Conservation (phyloP, 1,284 basidiomycete genomes). For the Ustilago shanxiensis region DNA sequence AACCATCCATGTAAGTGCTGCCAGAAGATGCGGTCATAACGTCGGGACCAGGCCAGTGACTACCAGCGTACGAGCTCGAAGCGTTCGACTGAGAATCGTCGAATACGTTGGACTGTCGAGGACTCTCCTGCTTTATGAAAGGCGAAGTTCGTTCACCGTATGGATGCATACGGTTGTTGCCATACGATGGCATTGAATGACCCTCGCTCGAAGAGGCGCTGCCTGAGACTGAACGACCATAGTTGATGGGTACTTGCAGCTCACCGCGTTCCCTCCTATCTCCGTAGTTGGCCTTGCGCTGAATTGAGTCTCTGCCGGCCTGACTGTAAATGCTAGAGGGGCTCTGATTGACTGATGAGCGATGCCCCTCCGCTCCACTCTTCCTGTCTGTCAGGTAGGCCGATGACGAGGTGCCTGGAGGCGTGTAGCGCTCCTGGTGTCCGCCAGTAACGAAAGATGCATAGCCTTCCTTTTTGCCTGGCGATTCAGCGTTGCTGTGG, state of each 20-base stretch:
- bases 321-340: conserved; percentile 16
- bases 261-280: conserved; percentile 25
- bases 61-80: conserved; percentile 3
- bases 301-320: conserved; percentile 15
- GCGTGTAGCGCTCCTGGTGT: conserved; percentile 15
- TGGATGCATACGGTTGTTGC: conserved; percentile 29
- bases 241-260: background rate
- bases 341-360: background rate
- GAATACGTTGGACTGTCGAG: conserved; percentile 12
- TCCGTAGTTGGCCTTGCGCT: conserved; percentile 10
- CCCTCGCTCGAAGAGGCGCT: conserved; percentile 11
- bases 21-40: conserved; percentile 5
- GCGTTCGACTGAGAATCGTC: conserved; percentile 1
- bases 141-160: conserved; percentile 27
- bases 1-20: conserved; percentile 16
- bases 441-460: conserved; percentile 6
- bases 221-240: conserved; percentile 19
- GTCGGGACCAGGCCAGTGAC: conserved; percentile 28
- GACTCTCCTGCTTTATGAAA: conserved; percentile 22
- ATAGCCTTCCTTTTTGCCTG: conserved; percentile 7
- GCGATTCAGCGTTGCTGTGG: background rate
- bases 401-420: conserved; percentile 11
- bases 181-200: conserved; percentile 12
- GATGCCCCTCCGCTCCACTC: conserved; percentile 5
- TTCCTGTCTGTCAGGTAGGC: conserved; percentile 18